Evolutionary conservation across 2,329 filamentous ascomycete genomes (phyloP), one percentile per base, ranked within the genome.

Genomic region (Colletotrichum eremochloae): DNA sequence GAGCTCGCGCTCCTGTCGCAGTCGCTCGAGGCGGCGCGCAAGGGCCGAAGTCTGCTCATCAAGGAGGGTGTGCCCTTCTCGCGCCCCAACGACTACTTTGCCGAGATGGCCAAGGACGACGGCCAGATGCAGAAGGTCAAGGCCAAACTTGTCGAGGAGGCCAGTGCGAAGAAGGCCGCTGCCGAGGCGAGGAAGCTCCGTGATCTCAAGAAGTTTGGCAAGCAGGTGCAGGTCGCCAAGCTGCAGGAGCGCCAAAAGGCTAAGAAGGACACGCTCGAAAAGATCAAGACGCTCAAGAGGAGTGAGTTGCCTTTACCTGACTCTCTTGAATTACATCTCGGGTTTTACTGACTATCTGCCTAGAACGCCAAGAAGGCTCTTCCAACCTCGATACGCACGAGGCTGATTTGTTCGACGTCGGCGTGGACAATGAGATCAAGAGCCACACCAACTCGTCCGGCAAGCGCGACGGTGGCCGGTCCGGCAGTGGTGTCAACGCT

Each of bases 101-200:
- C 96, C 56, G 96, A 99, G 87, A 99, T 98, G 95, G 92, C 98
- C 79, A 98, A 98, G 90, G 94, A 92, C 79, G 96, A 99, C 81
- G 96, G 97, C 78, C 96, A 98, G 83, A 99, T 99, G 96, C 94
- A 94, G 81, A 95, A 94, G 87, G 94, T 99, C 81, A 97, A 97
- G 87, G 90, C 92, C 79, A 97, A 97, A 88, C 86, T 98, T 78
- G 89, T 97, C 74, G 95, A 98, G 79, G 94, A 97, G 79, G 96
- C 96, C 0, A 94, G 96, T 14, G 88, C 91, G 74, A 97, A 97
- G 88, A 97, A 97, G 86, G 96, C 96, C 0, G 90, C 94, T 38
- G 91, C 93, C 33, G 96, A 99, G 83, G 96, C 96, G 8, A 90
- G 95, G 81, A 95, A 95, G 84, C 92, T 96, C 85, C 89, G 96